Base-by-base conservation (phyloP, 169 alveolate species). In the Plasmodium yoelii region DNA sequence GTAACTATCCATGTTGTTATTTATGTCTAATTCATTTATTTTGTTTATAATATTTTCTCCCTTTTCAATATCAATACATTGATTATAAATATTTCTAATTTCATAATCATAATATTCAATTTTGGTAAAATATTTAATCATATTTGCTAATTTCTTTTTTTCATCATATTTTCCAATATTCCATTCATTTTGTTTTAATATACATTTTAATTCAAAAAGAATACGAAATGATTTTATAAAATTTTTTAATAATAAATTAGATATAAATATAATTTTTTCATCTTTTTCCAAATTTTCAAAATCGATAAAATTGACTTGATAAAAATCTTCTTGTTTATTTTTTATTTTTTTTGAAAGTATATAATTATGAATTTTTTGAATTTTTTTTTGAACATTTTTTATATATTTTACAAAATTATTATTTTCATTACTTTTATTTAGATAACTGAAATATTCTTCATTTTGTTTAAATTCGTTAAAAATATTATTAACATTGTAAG, bases 81-180 rank as follows among this genome's bases (percentile, higher is more conserved):
- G 8, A 55, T 15, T 18, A 47, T 55, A 18, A 39, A 82, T 39
- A 49, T 47, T 86, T 55, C 74, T 68, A 12, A 86, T 63, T 34
- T 86, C 87, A 9, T 57, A 60, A 86, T 86, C 91, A 19, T 69
- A 86, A 53, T 63, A 86, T 63, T 86, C 91, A 26, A 86, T 86
- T 49, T 86, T 86, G 0, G 91, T 86, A 42, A 86, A 86, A 56
- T 64, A 70, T 64, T 60, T 68, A 49, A 86, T 46, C 55, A 86
- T 9, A 42, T 86, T 86, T 10, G 91, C 26, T 1, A 86, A 24
- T 9, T 69, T 13, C 5, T 22, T 69, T 86, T 57, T 86, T 26
- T 86, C 87, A 44, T 86, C 69, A 24, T 18, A 69, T 61, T 24
- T 5, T 26, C 87, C 87, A 1, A 3, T 46, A 49, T 86, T 70